Evolutionary conservation across 1,139 yeast species (phyloP).

Genomic region (Eremothecium coryli): DNA sequence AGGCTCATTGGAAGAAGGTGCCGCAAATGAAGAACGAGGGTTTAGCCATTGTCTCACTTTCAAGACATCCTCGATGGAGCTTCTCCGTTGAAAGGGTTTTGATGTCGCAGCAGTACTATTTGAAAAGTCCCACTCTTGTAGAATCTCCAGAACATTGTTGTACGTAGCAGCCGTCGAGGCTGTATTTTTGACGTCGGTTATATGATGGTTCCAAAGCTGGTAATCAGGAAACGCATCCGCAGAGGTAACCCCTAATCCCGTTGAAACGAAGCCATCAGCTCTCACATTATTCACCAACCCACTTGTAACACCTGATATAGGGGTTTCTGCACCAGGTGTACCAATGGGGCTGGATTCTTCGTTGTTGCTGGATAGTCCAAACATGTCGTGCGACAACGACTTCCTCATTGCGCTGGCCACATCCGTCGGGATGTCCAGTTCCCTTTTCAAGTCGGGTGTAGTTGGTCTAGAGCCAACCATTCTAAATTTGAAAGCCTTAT

Average conservation of each 20-base stretch:
- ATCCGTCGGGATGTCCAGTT: constrained; percentile 15
- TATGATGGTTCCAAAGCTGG: constrained; percentile 23
- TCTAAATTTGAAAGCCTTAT: too few relatives aligned
- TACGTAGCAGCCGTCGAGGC: constrained; percentile 2
- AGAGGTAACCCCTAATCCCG: background rate
- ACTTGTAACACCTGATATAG: constrained; percentile 2
- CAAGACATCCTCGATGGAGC: constrained; percentile 29
- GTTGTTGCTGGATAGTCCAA: constrained; percentile 6
- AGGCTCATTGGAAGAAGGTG: constrained; percentile 22
- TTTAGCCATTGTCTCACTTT: constrained; percentile 28
- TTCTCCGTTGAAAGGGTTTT: constrained; percentile 15
- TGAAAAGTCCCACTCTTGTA: constrained; percentile 10
- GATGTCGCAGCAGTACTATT: constrained; percentile 5
- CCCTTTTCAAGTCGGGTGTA: constrained; percentile 8
- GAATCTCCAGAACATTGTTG: constrained; percentile 8
- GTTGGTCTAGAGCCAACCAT: constrained; percentile 6
- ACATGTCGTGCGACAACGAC: constrained; percentile 27
- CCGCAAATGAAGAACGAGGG: constrained; percentile 31
- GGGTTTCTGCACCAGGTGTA: constrained; percentile 12
- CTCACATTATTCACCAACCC: background rate
- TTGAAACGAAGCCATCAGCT: background rate
- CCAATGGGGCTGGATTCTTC: constrained; percentile 15
- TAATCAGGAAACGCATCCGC: constrained; percentile 9
- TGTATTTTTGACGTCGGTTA: constrained; percentile 8
- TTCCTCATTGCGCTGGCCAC: constrained; percentile 28